Evolutionary conservation across 495 filamentous ascomycete genomes (phyloP).

Genomic region (Aspergillus sparsus): DNA sequence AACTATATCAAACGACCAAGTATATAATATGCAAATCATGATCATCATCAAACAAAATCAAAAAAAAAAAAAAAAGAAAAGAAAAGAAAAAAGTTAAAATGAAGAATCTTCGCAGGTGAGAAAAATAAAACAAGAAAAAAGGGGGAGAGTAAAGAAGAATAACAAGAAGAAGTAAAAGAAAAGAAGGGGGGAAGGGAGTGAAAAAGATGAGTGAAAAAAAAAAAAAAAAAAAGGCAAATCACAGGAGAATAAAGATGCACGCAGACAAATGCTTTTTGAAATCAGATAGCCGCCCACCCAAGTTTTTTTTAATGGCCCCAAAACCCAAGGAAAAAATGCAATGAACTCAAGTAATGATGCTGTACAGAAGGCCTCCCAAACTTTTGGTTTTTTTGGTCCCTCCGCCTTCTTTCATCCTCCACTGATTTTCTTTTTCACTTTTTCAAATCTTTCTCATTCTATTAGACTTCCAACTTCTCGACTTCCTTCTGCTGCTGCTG

Average conservation of each 20-base stretch:
- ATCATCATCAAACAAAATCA: slow-evolving; percentile 5
- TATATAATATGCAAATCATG: background rate
- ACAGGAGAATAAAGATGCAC: slow-evolving; percentile 16
- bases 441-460: background rate
- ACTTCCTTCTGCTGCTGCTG: slow-evolving; percentile 12
- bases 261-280: slow-evolving; percentile 22
- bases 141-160: background rate
- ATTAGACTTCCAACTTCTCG: slow-evolving; percentile 30
- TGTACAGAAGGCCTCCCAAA: slow-evolving; percentile 26
- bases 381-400: background rate
- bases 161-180: background rate
- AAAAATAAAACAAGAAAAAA: slow-evolving; percentile 12
- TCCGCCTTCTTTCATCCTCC: background rate
- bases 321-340: slow-evolving; percentile 22
- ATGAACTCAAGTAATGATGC: slow-evolving; percentile 23
- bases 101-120: slow-evolving; percentile 5
- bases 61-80: background rate
- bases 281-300: slow-evolving; percentile 41
- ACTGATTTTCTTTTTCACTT: background rate
- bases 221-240: slow-evolving; percentile 9
- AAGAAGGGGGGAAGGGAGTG: slow-evolving; percentile 1
- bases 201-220: slow-evolving; percentile 11
- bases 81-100: background rate
- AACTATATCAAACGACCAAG: slow-evolving; percentile 2
- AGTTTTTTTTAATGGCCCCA: slow-evolving; percentile 31